Evolutionary conservation across 305 asterid genomes (phyloP), one percentile per base, ranked within the genome.

Genomic region (Fraxinus sp.): DNA sequence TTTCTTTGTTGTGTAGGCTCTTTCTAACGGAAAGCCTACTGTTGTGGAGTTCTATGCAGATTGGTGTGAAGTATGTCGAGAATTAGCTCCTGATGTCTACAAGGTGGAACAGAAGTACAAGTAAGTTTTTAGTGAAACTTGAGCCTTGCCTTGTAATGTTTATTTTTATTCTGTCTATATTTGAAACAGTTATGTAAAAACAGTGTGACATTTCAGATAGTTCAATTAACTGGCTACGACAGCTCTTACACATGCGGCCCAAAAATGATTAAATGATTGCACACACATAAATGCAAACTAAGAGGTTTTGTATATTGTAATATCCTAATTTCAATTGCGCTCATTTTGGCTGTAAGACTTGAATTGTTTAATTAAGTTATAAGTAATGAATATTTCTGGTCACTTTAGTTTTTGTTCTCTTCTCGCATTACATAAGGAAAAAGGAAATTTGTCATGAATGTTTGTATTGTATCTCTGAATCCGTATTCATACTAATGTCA

Each of bases 11-110:
- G 1, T 77, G 79, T 83, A 96, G 99, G 99, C 98, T 79, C 94
- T 96, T 83, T 83, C 94, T 72, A 96, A 96, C 85, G 98, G 98
- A 81, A 96, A 94, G 89, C 98, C 99, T 13, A 94, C 99, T 59
- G 99, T 94, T 76, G 98, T 94, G 70, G 98, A 96, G 90, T 96
- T 96, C 87, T 96, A 96, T 76, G 99, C 99, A 4, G 98, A 96
- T 86, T 94, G 99, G 99, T 96, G 99, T 81, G 98, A 96, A 90
- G 99, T 96, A 46, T 96, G 99, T 79, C 84, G 91, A 22, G 98
- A 96, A 85, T 86, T 94, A 86, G 98, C 94, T 79, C 94, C 97
- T 4, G 98, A 96, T 74, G 93, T 96, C 49, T 96, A 93, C 91
- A 93, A 91, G 85, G 94, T 94, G 76, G 92, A 96, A 87, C 95